Base-by-base conservation (phyloP, 2,329 filamentous ascomycete genomes). In the Aureobasidium sp. region DNA sequence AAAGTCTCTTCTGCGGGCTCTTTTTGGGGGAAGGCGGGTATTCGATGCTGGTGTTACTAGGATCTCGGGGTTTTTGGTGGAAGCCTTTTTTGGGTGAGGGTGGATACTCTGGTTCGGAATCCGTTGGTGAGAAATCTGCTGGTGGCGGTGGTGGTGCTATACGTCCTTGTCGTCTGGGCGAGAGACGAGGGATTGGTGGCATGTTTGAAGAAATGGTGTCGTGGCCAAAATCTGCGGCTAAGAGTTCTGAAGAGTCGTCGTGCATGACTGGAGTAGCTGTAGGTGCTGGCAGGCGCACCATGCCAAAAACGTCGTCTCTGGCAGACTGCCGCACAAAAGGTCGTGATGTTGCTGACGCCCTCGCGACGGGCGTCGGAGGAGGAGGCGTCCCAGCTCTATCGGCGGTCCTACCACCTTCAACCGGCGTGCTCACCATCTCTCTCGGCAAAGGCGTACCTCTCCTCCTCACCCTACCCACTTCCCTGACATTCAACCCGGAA, bases 211-310 rank as follows among this genome's bases (percentile, higher is more conserved):
- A 73, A 17, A 70, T 61, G 1, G 70, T 68, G 55, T 76, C 69
- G 55, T 78, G 78, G 62, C 79, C 76, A 64, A 78, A 77, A 52
- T 68, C 70, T 44, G 65, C 66, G 39, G 66, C 67, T 30, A 35
- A 11, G 6, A 61, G 57, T 27, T 65, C 64, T 38, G 62, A 65
- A 21, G 69, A 64, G 19, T 70, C 68, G 16, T 57, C 24, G 19
- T 5, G 38, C 40, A n/a, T 48, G 7, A 52, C 34, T 35, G 53
- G 17, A 10, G 30, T 29, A 4, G 45, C n/a, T 1, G 37, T 14
- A 2, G 51, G 35, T 6, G 30, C 32, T 14, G 53, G 45, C n/a
- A 55, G 22, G 16, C 53, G 45, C 2, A 55, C 39, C 6, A 21
- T 37, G n/a, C 45, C 47, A 37, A 60, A 60, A 1, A 59, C 54